A percentile compares a stretch with the other conserved stretches of the same genome.
Conservation (phyloP, 176 grass and related monocot species). For the Rhynchospora pubera region DNA sequence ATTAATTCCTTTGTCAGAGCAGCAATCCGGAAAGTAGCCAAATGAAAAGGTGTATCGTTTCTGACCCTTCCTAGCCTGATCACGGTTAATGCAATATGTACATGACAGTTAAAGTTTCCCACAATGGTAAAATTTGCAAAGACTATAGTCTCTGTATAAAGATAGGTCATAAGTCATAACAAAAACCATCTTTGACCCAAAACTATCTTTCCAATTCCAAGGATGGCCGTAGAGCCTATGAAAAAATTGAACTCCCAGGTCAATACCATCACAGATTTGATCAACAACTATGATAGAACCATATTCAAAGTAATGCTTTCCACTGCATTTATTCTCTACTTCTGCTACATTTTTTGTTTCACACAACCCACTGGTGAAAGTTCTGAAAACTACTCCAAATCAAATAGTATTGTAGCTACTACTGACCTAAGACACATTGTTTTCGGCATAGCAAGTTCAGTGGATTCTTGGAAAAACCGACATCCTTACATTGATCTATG, state of each 20-base stretch:
- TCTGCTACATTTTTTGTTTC: neutral
- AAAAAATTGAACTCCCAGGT: neutral
- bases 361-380: neutral
- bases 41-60: neutral
- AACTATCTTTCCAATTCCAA: neutral
- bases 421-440: conserved; percentile 42
- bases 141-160: neutral
- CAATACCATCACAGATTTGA: neutral
- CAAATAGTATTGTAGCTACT: neutral
- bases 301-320: neutral
- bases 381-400: neutral
- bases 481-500: conserved; percentile 31
- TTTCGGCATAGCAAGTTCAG: conserved; percentile 43
- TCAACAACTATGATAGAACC: neutral
- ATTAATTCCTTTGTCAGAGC: no score
- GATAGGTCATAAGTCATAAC: neutral
- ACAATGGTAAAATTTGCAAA: no score
- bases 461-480: conserved; percentile 32
- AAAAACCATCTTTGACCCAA: neutral
- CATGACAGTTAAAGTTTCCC: no score
- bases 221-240: neutral
- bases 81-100: no score
- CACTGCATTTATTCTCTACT: neutral
- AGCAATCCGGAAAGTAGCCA: neutral
- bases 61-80: no score